Conservation (phyloP, 768 basidiomycete genomes). For the Leccinum imitatum region DNA sequence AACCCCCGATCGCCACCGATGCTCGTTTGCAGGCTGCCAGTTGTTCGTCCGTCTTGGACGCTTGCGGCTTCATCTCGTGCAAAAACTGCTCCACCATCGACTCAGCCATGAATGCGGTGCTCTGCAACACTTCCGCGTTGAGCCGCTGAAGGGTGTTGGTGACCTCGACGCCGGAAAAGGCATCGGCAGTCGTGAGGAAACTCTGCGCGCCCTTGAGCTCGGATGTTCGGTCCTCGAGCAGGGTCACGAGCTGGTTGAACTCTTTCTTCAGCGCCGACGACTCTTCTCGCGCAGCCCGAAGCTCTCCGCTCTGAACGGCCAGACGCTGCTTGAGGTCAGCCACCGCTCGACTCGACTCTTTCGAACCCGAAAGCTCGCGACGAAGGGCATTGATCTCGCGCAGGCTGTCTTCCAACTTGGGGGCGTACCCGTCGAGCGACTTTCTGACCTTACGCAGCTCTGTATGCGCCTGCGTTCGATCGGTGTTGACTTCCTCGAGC, state of each 20-base stretch:
- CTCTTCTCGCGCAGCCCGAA: constrained; percentile 25
- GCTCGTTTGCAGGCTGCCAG: constrained; percentile 24
- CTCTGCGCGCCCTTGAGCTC: constrained; percentile 47
- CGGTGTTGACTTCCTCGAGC: constrained; percentile 28
- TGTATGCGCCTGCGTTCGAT: constrained; percentile 18
- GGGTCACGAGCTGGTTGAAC: constrained; percentile 25
- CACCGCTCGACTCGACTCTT: constrained; percentile 11
- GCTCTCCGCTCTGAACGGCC: constrained; percentile 22
- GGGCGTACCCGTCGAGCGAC: constrained; percentile 18
- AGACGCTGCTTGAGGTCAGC: constrained; percentile 19
- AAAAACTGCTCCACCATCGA: constrained; percentile 44
- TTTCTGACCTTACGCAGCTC: constrained; percentile 24
- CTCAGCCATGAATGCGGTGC: constrained; percentile 48
- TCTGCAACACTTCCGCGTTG: constrained; percentile 50
- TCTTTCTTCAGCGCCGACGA: constrained; percentile 30
- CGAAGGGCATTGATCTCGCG: constrained; percentile 20
- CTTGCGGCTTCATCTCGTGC: constrained; percentile 15
- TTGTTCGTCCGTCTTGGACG: constrained; percentile 23
- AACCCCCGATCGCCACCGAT: constrained; percentile 19
- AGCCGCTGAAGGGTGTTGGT: constrained; percentile 39
- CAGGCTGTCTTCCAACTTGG: constrained; percentile 18
- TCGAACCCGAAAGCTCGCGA: constrained; percentile 13
- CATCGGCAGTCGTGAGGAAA: constrained; percentile 45
- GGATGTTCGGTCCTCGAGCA: constrained; percentile 42
- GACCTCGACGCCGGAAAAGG: neutral